Evolutionary conservation across 2,329 filamentous ascomycete genomes (phyloP).

Genomic region (Ceratocystis ficicola): DNA sequence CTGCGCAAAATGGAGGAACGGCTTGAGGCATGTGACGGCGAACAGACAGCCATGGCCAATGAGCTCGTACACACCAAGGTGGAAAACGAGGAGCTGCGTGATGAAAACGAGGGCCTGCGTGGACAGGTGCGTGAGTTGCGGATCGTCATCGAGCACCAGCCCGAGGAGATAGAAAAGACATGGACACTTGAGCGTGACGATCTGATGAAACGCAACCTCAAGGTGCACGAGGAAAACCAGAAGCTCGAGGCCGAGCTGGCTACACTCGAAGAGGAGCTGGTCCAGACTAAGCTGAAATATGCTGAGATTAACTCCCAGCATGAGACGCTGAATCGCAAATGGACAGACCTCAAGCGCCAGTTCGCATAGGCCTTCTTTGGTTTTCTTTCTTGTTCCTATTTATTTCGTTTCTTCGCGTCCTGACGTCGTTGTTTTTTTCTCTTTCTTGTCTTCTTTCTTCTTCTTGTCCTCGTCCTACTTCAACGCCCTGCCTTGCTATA

Average conservation of each 20-base stretch:
- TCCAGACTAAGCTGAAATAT: constrained; percentile 87
- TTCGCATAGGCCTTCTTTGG: constrained; percentile 32
- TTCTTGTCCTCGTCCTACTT: constrained; percentile 6
- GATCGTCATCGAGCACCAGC: constrained; percentile 78
- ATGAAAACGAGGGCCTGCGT: constrained; percentile 78
- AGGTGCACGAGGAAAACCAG: constrained; percentile 88
- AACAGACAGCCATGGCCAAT: constrained; percentile 82
- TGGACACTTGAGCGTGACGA: constrained; percentile 78
- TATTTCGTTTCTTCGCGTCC: background rate
- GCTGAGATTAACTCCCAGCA: constrained; percentile 69
- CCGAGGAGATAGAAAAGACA: constrained; percentile 70
- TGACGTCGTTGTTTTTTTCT: background rate
- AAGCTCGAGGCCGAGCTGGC: constrained; percentile 76
- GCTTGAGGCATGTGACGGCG: constrained; percentile 74
- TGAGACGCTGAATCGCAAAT: constrained; percentile 63
- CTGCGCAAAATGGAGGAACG: constrained; percentile 81
- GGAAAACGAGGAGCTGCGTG: constrained; percentile 76
- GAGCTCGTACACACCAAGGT: constrained; percentile 88
- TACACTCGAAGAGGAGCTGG: constrained; percentile 84
- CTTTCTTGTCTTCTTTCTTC: constrained; percentile 4
- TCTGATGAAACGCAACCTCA: constrained; percentile 81
- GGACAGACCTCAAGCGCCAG: constrained; percentile 57
- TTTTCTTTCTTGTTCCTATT: constrained; percentile 1
- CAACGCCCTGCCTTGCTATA: background rate
- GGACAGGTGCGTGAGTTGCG: constrained; percentile 77